Conservation (phyloP, 2,329 filamentous ascomycete species). For the Thermothelomyces thermophilus region DNA sequence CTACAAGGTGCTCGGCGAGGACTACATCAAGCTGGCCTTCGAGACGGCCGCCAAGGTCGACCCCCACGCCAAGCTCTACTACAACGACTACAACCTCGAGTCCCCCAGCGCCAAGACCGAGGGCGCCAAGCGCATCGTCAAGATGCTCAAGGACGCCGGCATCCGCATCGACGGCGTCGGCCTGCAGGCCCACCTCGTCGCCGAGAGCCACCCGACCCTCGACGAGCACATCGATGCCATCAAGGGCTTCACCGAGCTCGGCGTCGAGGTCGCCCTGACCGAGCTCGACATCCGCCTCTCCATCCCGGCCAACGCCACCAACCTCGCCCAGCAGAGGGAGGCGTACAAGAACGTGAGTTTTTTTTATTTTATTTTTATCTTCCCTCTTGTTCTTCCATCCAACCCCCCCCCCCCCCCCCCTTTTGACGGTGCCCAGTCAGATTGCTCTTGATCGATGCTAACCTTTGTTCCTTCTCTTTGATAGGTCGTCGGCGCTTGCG, state of each 20-base stretch:
- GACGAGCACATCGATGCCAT: conserved; percentile 42
- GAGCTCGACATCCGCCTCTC: conserved; percentile 50
- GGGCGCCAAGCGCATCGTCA: conserved; percentile 38
- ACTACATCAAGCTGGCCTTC: conserved; percentile 51
- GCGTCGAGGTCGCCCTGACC: conserved; percentile 52
- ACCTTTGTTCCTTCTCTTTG: conserved; percentile 3
- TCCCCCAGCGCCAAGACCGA: conserved; percentile 37
- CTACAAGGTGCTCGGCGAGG: conserved; percentile 43
- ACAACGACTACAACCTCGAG: conserved; percentile 58
- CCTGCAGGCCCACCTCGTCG: conserved; percentile 53
- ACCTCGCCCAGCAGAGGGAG: conserved; percentile 39
- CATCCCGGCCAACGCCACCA: conserved; percentile 34
- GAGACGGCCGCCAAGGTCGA: conserved; percentile 41
- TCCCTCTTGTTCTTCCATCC: too few relatives aligned
- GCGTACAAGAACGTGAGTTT: conserved; percentile 34
- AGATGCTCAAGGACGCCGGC: conserved; percentile 38
- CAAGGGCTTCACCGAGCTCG: conserved; percentile 41
- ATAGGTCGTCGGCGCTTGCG: conserved; percentile 29
- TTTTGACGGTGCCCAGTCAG: too few relatives aligned
- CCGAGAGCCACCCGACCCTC: conserved; percentile 41
- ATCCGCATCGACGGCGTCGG: conserved; percentile 47
- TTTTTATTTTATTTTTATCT: not conserved
- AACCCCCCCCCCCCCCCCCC: too few relatives aligned
- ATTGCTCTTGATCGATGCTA: not conserved
- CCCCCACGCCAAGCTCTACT: conserved; percentile 48